phyloP scores from a whole-genome alignment of 2,329 filamentous ascomycete genomes.

The Stachybotrys chlorohalonatus region DNA sequence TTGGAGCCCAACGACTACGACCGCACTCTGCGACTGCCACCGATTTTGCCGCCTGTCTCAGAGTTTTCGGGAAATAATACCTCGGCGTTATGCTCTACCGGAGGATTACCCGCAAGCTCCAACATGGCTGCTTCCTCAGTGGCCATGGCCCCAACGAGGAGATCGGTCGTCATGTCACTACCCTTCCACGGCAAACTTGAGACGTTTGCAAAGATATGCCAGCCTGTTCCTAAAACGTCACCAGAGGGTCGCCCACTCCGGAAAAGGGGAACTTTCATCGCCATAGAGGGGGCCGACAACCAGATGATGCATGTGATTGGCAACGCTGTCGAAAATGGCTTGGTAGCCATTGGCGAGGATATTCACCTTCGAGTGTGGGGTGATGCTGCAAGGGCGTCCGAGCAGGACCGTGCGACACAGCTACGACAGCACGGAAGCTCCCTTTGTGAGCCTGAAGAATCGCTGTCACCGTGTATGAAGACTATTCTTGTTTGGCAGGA shows the following conservation, averaged over 20 bases:
- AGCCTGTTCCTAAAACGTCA: conserved; percentile 42
- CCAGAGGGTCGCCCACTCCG: neutral
- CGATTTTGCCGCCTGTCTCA: conserved; percentile 36
- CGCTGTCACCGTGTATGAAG: neutral
- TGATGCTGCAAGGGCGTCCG: conserved; percentile 9
- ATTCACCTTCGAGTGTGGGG: conserved; percentile 34
- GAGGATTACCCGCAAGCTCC: conserved; percentile 10
- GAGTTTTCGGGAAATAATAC: conserved; percentile 6
- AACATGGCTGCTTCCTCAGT: conserved; percentile 13
- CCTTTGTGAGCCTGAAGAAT: neutral
- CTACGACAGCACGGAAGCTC: neutral
- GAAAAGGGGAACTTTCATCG: conserved; percentile 67
- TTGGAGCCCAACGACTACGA: conserved; percentile 40
- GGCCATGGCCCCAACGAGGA: conserved; percentile 37
- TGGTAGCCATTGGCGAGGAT: conserved; percentile 34
- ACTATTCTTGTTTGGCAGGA: conserved; percentile 54
- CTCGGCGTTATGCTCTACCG: neutral
- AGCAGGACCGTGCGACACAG: neutral
- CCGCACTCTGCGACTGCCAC: conserved; percentile 44
- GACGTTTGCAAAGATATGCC: conserved; percentile 66
- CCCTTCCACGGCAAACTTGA: conserved; percentile 68
- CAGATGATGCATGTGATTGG: conserved; percentile 48
- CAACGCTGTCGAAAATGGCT: conserved; percentile 53
- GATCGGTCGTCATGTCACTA: conserved; percentile 68
- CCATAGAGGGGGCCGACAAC: conserved; percentile 65